phyloP scores from a whole-genome alignment of 2,329 filamentous ascomycete species.

The Microdochium bolleyi region DNA sequence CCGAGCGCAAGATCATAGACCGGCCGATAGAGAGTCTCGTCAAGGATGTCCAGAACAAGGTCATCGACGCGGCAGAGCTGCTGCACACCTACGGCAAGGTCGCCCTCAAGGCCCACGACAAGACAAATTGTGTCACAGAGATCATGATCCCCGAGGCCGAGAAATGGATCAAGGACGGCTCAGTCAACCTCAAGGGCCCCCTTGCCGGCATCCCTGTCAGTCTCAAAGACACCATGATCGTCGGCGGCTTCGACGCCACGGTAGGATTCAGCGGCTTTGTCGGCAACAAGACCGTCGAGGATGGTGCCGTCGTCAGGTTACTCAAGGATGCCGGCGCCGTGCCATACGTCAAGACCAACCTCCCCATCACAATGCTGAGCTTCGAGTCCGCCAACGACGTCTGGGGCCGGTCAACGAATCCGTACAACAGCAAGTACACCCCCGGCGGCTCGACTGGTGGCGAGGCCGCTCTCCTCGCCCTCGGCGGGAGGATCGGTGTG shows the following conservation, averaged over 20 bases:
- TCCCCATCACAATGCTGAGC: conserved; percentile 78
- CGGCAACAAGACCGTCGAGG: conserved; percentile 55
- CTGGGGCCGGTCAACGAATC: conserved; percentile 78
- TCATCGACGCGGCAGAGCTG: conserved; percentile 59
- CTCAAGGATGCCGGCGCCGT: conserved; percentile 84
- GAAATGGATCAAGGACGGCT: conserved; percentile 52
- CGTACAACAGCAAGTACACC: conserved; percentile 75
- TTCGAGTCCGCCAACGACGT: conserved; percentile 74
- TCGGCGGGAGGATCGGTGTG: conserved; percentile 79
- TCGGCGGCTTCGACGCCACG: conserved; percentile 74
- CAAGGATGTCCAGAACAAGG: conserved; percentile 63
- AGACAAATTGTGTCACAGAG: conserved; percentile 87
- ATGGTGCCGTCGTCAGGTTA: conserved; percentile 67
- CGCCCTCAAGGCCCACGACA: conserved; percentile 72
- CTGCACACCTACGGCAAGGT: conserved; percentile 84
- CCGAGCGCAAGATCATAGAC: conserved; percentile 61
- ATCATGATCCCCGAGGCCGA: conserved; percentile 74
- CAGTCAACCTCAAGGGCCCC: conserved; percentile 68
- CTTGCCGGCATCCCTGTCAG: conserved; percentile 82
- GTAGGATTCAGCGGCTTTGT: conserved; percentile 73
- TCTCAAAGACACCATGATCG: conserved; percentile 72
- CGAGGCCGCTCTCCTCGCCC: conserved; percentile 73
- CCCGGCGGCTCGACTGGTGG: conserved; percentile 86
- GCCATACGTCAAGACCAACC: conserved; percentile 87
- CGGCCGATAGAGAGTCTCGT: conserved; percentile 74